A percentile compares a stretch with the other conserved stretches of the same genome.
Conservation (phyloP, 495 filamentous ascomycete species). For the Podospora australis region DNA sequence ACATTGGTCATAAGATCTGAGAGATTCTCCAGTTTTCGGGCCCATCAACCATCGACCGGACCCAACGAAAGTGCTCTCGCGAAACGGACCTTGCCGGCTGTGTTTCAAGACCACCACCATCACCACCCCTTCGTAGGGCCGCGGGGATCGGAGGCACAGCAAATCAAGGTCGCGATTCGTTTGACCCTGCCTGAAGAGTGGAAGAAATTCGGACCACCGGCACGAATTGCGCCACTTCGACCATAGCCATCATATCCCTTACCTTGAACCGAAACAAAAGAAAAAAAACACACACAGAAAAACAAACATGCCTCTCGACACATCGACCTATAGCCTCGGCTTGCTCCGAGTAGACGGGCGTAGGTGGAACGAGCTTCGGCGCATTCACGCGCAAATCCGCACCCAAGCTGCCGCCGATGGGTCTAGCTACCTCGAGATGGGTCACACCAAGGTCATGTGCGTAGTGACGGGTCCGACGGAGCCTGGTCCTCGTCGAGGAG, state of each 20-base stretch:
- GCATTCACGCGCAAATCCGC: slow-evolving; percentile 79
- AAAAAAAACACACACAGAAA: neutral
- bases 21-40: too few relatives aligned
- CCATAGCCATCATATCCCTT: neutral
- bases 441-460: slow-evolving; percentile 94
- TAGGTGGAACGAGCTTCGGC: slow-evolving; percentile 95
- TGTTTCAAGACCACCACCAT: too few relatives aligned
- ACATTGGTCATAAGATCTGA: too few relatives aligned
- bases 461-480: slow-evolving; percentile 80
- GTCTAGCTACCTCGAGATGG: slow-evolving; percentile 85
- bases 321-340: slow-evolving; percentile 77
- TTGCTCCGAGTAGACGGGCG: slow-evolving; percentile 88
- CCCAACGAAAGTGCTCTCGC: too few relatives aligned
- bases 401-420: slow-evolving; percentile 89
- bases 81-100: too few relatives aligned
- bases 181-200: neutral
- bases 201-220: neutral
- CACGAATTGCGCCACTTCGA: neutral
- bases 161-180: too few relatives aligned
- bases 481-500: slow-evolving; percentile 37
- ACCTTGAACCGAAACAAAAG: too few relatives aligned
- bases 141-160: neutral
- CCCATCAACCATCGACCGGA: too few relatives aligned
- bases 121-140: neutral
- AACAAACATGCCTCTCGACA: slow-evolving; percentile 75